A percentile compares a stretch with the other conserved stretches of the same genome.
Conservation (phyloP, 1,139 yeast species). For the Yamadazyma dendronema region DNA sequence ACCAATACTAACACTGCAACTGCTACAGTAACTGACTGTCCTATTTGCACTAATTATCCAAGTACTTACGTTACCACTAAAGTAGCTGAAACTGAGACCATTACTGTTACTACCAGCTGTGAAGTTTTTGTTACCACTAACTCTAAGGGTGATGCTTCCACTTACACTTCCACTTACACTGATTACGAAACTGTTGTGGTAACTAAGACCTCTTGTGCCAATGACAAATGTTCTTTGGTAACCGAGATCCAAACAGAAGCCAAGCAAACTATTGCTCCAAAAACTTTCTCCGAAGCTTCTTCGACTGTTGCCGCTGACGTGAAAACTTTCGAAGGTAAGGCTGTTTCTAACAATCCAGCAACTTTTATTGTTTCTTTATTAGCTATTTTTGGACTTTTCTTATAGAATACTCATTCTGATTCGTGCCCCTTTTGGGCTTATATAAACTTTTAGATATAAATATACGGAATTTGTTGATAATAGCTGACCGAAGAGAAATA, state of each 20-base stretch:
- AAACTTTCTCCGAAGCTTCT: slow-evolving; percentile 3
- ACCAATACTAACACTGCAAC: slow-evolving; percentile 6
- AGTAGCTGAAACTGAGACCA: slow-evolving; percentile 5
- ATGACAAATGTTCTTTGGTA: slow-evolving; percentile 31
- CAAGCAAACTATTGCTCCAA: slow-evolving; percentile 3
- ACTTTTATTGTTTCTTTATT: slow-evolving; percentile 9
- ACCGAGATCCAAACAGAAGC: slow-evolving; percentile 16
- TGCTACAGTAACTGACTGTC: slow-evolving; percentile 11
- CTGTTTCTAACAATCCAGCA: slow-evolving; percentile 8
- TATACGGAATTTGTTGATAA: background rate
- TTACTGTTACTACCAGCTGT: slow-evolving; percentile 14
- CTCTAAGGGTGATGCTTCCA: slow-evolving; percentile 8
- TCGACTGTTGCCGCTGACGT: slow-evolving; percentile 2
- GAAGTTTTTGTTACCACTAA: slow-evolving; percentile 16
- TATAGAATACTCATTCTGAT: slow-evolving; percentile 1
- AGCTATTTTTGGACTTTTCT: slow-evolving; percentile 11
- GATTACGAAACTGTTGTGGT: slow-evolving; percentile 23
- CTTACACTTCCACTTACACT: slow-evolving; percentile 10
- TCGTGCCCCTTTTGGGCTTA: background rate
- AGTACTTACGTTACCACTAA: slow-evolving; percentile 13
- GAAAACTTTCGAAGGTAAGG: slow-evolving; percentile 10
- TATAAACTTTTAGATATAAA: background rate
- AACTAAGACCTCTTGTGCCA: slow-evolving; percentile 50
- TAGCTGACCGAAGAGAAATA: no score
- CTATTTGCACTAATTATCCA: slow-evolving; percentile 15